Evolutionary conservation across 2,329 filamentous ascomycete genomes (phyloP).

Genomic region (Aulographum hederae): DNA sequence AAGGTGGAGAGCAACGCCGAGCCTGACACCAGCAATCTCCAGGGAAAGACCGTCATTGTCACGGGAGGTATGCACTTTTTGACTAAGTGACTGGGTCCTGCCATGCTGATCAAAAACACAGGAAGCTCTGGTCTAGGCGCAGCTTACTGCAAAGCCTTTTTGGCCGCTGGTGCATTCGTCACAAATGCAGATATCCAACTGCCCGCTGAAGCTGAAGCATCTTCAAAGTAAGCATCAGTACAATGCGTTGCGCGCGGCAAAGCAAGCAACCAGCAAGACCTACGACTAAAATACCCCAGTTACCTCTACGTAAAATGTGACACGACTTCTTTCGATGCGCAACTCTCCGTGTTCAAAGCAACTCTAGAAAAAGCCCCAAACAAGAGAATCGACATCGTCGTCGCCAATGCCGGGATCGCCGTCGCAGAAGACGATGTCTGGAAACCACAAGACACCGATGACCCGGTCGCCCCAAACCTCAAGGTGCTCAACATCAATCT

Average conservation of each 20-base stretch:
- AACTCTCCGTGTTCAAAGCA: constrained; percentile 22
- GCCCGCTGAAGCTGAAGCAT: constrained; percentile 1
- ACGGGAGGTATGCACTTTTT: constrained; percentile 1
- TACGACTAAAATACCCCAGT: not conserved
- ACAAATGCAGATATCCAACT: constrained; percentile 4
- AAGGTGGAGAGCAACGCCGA: constrained; percentile 1
- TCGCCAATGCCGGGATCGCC: constrained; percentile 29
- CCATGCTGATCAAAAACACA: not conserved
- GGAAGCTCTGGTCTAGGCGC: constrained; percentile 5
- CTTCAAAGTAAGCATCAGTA: constrained; percentile 3
- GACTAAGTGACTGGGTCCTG: not conserved
- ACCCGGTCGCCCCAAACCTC: constrained; percentile 17
- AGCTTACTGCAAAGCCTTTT: constrained; percentile 3
- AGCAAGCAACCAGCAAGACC: not conserved
- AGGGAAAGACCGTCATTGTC: not conserved
- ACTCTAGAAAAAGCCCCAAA: constrained; percentile 18
- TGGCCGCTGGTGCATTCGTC: constrained; percentile 2
- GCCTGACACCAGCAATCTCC: constrained; percentile 1
- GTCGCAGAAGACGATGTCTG: constrained; percentile 16
- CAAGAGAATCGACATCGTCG: constrained; percentile 25
- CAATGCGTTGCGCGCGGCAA: not conserved
- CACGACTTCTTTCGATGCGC: constrained; percentile 24
- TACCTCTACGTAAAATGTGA: too few species aligned
- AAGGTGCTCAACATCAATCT: constrained; percentile 24
- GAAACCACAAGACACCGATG: constrained; percentile 2